Base-by-base conservation (phyloP, 192 early-diverging fungal genomes). In the Podila epicladia region DNA sequence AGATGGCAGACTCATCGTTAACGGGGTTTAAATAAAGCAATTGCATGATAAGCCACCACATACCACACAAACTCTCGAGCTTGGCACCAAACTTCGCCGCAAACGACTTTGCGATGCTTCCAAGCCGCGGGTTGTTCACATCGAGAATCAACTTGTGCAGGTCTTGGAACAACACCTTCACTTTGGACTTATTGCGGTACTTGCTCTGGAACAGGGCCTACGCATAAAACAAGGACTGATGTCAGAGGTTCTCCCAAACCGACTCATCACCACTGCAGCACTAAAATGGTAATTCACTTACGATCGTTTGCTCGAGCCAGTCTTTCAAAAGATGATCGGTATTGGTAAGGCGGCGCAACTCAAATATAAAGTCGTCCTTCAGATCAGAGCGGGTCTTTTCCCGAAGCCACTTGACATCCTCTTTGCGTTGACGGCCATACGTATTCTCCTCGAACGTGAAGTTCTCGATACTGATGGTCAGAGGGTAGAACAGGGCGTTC, bases 391-490 rank as follows among this genome's bases (percentile, higher is more conserved):
- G 65, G 2, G 90, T 65, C 0, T 69, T 38, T 19, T 71, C 55
- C 26, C 83, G 85, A 5, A 91, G 57, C n/a, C 48, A 37, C 26
- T 64, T 59, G 29, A 91, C 74, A 38, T 72, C 57, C 13, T 51
- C 31, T 62, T 66, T 60, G 82, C 73, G 61, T 70, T 69, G 82
- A 71, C 71, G 62, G 74, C 83, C 66, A 24, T 60, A 41, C 60
- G 78, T 8, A 69, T 55, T 32, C 35, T 67, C 15, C 64, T 75
- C 74, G 64, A 92, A 91, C 29, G 62, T 62, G 64, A 91, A 95
- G 50, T 93, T 91, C 57, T 94, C 93, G 48, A 82, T 83, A 63
- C 92, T 93, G 33, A 95, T 93, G 1, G 86, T 84, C 9, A 95
- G 65, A 9, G 94, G 93, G 63, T 88, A 93, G 71, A 88, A 89